phyloP scores from a whole-genome alignment of 176 grass and related monocot species.

The Cenchrus fungigraminus region DNA sequence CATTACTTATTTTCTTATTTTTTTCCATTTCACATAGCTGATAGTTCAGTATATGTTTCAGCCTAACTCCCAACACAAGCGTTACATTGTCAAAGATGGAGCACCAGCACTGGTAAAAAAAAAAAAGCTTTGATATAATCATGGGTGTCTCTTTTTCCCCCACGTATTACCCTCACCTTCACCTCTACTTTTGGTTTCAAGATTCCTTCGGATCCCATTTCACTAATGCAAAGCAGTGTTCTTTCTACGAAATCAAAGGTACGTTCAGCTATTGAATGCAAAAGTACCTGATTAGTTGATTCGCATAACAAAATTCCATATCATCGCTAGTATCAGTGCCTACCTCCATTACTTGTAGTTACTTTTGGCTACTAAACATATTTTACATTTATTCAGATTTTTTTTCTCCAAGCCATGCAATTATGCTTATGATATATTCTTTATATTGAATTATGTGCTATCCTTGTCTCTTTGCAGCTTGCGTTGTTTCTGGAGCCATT shows the following conservation, averaged over 20 bases:
- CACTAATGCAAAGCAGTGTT: conserved; percentile 70
- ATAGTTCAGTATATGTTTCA: conserved; percentile 45
- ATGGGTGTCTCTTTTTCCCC: neutral
- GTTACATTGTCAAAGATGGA: conserved; percentile 89
- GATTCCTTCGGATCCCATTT: conserved; percentile 85
- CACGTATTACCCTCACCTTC: conserved; percentile 23
- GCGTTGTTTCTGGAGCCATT: conserved; percentile 87
- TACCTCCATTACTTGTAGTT: conserved; percentile 20
- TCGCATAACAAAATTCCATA: conserved; percentile 18
- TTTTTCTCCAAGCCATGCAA: neutral
- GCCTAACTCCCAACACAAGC: conserved; percentile 90
- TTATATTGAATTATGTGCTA: conserved; percentile 13
- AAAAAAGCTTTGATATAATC: conserved; percentile 16
- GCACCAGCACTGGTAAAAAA: conserved; percentile 73
- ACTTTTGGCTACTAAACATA: conserved; percentile 32
- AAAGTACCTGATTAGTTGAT: conserved; percentile 18
- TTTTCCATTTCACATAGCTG: conserved; percentile 25
- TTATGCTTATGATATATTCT: neutral
- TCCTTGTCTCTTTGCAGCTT: conserved; percentile 56
- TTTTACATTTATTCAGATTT: conserved; percentile 33
- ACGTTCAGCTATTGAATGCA: conserved; percentile 18
- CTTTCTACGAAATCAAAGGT: conserved; percentile 97
- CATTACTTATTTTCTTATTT: conserved; percentile 12
- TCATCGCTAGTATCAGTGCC: conserved; percentile 14
- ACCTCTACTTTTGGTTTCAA: conserved; percentile 38